Evolutionary conservation across 441 rosid genomes (phyloP), one percentile per base, ranked within the genome.

Genomic region (Macaranga tanarius): DNA sequence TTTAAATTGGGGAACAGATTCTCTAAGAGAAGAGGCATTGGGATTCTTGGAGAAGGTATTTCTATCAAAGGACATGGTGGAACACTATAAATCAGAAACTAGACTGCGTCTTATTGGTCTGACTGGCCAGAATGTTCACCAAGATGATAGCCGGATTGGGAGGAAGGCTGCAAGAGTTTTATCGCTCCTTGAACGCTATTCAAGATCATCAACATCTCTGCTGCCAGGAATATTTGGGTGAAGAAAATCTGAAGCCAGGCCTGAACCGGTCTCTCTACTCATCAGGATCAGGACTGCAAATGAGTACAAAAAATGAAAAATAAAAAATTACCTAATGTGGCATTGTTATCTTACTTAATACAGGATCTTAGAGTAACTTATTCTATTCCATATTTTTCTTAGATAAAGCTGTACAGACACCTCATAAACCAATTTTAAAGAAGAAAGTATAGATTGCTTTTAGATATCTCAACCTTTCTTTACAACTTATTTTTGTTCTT

Each of bases 21-120:
- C 90, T 66, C 81, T 89, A 2, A 86, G 84, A 71, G 87, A 79
- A 56, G 89, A 82, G 65, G 87, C 86, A 38, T 67, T 89, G 51
- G 82, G 77, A 64, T 78, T 89, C 54, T 38, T 89, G 80, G 88
- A 84, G 79, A 84, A 86, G 77, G 76, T 89, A 26, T 89, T 87
- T 38, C 17, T 31, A 61, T 83, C 85, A 0, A 82, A 28, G 71
- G 91, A 89, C 56, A 86, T 87, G 83, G 88, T 83, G 79, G 91
- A 83, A 22, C 7, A 0, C 66, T 89, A 87, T 57, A 86, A 88
- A 76, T 79, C 90, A 23, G 23, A 38, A 5, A 69, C 86, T 50
- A 83, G 88, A 73, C 42, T 79, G 40, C 79, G 73, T 67, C 85
- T 89, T 2, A 76, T 82, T 69, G 66, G 82, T 58, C 76, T 86